Base-by-base conservation (phyloP, 2,329 filamentous ascomycete genomes). In the Pestalotiopsis sp. region DNA sequence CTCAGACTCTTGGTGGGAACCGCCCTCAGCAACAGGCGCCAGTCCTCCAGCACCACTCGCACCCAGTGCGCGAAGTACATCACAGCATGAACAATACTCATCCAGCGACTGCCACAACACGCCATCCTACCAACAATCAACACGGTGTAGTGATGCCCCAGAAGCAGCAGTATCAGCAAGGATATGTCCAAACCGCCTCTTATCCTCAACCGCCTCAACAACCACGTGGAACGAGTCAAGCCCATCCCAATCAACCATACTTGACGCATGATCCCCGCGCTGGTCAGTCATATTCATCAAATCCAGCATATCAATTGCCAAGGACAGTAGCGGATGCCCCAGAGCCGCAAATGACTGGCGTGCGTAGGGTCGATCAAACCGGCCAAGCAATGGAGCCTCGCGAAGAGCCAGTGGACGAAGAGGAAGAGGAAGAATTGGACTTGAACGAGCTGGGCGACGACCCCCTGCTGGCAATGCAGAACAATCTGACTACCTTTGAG, bases 401-500 rank as follows among this genome's bases (percentile, higher is more conserved):
- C 12, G 57, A 17, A n/a, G 57, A 36, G 23, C 13, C 57, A 27
- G 2, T 31, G 23, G 23, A 57, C 5, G 65, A 67, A 31, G 65
- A 67, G 20, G 36, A 31, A 4, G 52, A 63, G 11, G 20, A 63
- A 20, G 66, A 56, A 20, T 25, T 20, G 25, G 41, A 64, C 4
- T 4, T 52, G 13, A 56, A 45, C 20, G 56, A 66, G 52, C 9
- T 67, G 23, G 65, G 52, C 23, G 56, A 66, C 23, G 69, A 70
- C 31, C 57, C 67, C 4, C 69, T 70, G 3, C 38, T 70, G 45
- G 58, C 63, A 14, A 67, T 67, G 67, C 67, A 70, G 20, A 63
- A 69, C 13, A 67, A 65, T n/a, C 31, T 69, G 25, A 25, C 66
- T n/a, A 67, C 69, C 6, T 69, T 70, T 17, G 61, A 70, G 25